phyloP scores from a whole-genome alignment of 208 protist genomes.

The Leptomonas seymouri region DNA sequence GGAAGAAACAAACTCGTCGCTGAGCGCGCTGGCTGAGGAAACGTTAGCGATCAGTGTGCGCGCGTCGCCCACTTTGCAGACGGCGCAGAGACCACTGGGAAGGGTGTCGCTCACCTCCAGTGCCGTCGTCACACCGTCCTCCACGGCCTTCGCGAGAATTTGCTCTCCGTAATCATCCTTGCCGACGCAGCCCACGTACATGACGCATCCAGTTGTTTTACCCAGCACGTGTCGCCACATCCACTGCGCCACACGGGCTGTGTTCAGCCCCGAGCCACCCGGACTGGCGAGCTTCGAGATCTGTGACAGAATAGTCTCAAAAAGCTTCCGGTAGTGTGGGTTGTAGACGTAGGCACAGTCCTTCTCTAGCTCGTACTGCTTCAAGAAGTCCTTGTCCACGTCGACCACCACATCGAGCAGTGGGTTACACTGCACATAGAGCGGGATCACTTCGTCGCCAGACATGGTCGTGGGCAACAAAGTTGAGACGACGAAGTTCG shows the following conservation, averaged over 20 bases:
- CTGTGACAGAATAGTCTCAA: constrained; percentile 94
- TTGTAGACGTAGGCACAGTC: constrained; percentile 93
- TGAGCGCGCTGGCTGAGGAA: constrained; percentile 96
- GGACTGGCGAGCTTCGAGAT: constrained; percentile 94
- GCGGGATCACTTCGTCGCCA: constrained; percentile 7
- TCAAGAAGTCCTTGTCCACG: constrained; percentile 91
- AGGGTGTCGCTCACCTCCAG: constrained; percentile 80
- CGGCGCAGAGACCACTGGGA: constrained; percentile 97
- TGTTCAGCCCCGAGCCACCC: constrained; percentile 98
- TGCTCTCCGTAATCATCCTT: constrained; percentile 94
- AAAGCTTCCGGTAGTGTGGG: constrained; percentile 82
- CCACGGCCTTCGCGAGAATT: constrained; percentile 71
- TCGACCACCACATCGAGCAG: constrained; percentile 97
- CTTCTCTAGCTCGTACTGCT: constrained; percentile 88
- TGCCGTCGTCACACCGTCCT: constrained; percentile 88
- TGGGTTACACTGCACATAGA: constrained; percentile 96
- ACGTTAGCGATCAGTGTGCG: constrained; percentile 96
- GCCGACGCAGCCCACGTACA: constrained; percentile 95
- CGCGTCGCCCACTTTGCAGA: constrained; percentile 94
- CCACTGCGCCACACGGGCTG: constrained; percentile 96
- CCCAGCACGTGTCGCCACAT: constrained; percentile 45
- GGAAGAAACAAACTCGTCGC: constrained; percentile 80
- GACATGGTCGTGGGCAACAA: constrained; percentile 13
- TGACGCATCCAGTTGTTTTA: constrained; percentile 88
- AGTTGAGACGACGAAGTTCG: no score